These are phyloP conservation scores for Blastobotrys elegans DNA, from an alignment of 1,139 yeast genomes.

Conservation along the genomic window DNA sequence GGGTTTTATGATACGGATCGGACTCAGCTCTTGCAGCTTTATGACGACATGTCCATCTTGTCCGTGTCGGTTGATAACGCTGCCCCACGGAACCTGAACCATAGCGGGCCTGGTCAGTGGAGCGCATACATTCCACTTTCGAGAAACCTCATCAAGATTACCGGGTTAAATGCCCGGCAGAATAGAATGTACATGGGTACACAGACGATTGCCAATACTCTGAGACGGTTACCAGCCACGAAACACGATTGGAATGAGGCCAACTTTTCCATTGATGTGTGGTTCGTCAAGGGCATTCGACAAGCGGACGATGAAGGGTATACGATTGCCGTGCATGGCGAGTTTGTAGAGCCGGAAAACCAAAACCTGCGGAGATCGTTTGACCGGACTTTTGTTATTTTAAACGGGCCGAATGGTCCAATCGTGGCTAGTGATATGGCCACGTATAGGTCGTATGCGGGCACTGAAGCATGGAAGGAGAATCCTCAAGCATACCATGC, in stretches of 20 bases:
- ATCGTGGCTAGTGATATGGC: constrained; percentile 82
- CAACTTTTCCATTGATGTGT: constrained; percentile 71
- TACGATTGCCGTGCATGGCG: constrained; percentile 76
- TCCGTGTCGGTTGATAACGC: constrained; percentile 57
- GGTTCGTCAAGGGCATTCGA: constrained; percentile 42
- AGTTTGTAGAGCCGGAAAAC: constrained; percentile 59
- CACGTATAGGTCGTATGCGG: constrained; percentile 59
- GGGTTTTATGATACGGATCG: constrained; percentile 81
- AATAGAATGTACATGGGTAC: constrained; percentile 67
- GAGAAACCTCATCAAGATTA: constrained; percentile 68
- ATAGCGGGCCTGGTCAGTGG: constrained; percentile 25
- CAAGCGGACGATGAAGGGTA: constrained; percentile 67
- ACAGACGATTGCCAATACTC: constrained; percentile 55
- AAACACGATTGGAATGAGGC: constrained; percentile 68
- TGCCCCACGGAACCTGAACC: constrained; percentile 37
- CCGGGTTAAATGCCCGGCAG: constrained; percentile 51
- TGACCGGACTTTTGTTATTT: constrained; percentile 71
- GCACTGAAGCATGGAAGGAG: constrained; percentile 53
- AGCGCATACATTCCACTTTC: constrained; percentile 47
- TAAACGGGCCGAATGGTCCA: constrained; percentile 64
- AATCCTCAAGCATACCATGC: constrained; percentile 17
- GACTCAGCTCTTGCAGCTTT: constrained; percentile 60
- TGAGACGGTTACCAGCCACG: constrained; percentile 67
- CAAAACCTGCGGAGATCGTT: constrained; percentile 63
- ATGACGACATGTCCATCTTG: constrained; percentile 80